Conservation (phyloP, 1,284 basidiomycete species). For the Taiwanofungus camphoratus region DNA sequence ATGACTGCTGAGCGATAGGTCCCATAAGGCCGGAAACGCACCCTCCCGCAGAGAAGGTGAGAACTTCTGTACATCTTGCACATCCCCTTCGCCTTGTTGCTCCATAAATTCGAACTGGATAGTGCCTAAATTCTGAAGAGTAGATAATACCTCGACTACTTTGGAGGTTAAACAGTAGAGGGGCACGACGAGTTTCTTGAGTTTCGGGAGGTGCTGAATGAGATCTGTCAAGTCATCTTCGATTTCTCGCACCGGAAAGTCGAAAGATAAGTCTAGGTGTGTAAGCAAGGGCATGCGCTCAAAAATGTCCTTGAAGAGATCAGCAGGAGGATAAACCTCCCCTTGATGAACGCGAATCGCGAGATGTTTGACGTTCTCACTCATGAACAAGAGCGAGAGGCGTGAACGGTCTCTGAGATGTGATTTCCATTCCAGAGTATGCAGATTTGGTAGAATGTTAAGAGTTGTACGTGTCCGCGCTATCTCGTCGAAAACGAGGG, state of each 20-base stretch:
- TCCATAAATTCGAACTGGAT: slow-evolving; percentile 45
- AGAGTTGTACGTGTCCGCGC: slow-evolving; percentile 47
- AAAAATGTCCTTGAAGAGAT: slow-evolving; percentile 45
- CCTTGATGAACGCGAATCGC: slow-evolving; percentile 21
- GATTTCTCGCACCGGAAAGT: slow-evolving; percentile 31
- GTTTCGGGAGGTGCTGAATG: slow-evolving; percentile 35
- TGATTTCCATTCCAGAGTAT: slow-evolving; percentile 37
- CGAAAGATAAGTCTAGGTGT: slow-evolving; percentile 37
- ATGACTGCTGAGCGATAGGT: slow-evolving; percentile 41
- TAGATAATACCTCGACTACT: slow-evolving; percentile 42
- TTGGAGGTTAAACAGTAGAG: slow-evolving; percentile 42
- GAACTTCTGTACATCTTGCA: slow-evolving; percentile 38
- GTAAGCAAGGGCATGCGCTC: slow-evolving; percentile 47
- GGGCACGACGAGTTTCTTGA: slow-evolving; percentile 46
- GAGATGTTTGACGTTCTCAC: slow-evolving; percentile 34
- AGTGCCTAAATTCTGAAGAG: slow-evolving; percentile 35
- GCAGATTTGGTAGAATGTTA: slow-evolving; percentile 48
- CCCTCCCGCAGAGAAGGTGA: slow-evolving; percentile 38
- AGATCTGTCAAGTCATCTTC: slow-evolving; percentile 34
- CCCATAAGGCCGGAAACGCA: slow-evolving; percentile 49
- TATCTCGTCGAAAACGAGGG: slow-evolving; percentile 43
- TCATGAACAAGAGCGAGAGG: slow-evolving; percentile 39
- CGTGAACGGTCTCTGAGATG: slow-evolving; percentile 21
- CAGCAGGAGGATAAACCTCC: slow-evolving; percentile 17
- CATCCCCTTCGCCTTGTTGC: slow-evolving; percentile 37